Evolutionary conservation across 1,284 basidiomycete genomes (phyloP), one percentile per base, ranked within the genome.

Genomic region (Serendipita sp.): DNA sequence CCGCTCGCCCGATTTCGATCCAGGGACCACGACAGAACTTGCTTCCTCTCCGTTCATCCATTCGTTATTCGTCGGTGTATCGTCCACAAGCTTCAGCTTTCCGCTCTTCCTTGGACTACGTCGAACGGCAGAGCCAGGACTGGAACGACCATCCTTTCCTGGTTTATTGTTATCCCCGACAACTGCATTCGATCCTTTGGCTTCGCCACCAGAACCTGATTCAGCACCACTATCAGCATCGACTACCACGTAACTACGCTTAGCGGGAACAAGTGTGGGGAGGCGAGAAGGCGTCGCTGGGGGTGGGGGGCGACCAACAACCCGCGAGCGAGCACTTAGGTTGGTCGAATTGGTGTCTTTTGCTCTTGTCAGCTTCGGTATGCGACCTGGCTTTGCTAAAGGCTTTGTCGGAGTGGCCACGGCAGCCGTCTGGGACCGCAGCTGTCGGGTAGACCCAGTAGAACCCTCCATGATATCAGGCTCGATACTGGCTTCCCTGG

Each of bases 21-120:
- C 80, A 22, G 85, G 82, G 13, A 82, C 80, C 26, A 87, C 84
- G 26, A 87, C 82, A n/a, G 80, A 35, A 12, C 58, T 62, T 12
- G 65, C 74, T 0, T 80, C 77, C 68, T 84, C 83, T 38, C 81
- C 83, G 64, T 80, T 83, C 77, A 87, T 85, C 88, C 87, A 90
- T 8, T 82, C 81, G 70, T 82, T 80, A 2, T 78, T 74, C 13
- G 72, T 68, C 41, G 75, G 68, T 38, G 64, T 58, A n/a, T 58
- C 53, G 26, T 58, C 53, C 10, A 58, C 53, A 32, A 58, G 53
- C 32, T 58, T 58, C 22, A 58, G 53, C 32, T 58, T 58, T 35
- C 53, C 53, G 30, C 53, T 58, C 32, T 58, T 58, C 32, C 53
- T n/a, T n/a, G 53, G 53, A 35, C 53, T 58, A n/a, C 53, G 53